Evolutionary conservation across 177 flowering plant species (phyloP), one percentile per base, ranked within the genome.

Genomic region (Telopea speciosissima): DNA sequence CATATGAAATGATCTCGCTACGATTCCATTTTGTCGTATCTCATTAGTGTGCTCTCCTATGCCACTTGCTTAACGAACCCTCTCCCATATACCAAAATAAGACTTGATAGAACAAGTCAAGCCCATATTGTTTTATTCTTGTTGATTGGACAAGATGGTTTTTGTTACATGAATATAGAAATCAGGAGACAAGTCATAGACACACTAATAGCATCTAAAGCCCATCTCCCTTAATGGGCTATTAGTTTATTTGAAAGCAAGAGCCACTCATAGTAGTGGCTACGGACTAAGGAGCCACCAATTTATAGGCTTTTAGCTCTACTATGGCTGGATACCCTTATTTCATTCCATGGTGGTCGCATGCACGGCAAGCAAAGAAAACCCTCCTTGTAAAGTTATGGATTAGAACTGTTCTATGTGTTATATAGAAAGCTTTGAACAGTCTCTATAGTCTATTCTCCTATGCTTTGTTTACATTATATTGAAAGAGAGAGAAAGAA

Each of bases 321-420:
- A 0, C 17, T 24, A 16, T 62, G 36, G 36, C 36, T 16, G 24
- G 65, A 62, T 14, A 0, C 21, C 40, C 7, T 6, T 14, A 2
- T 1, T 14, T 26, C 65, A 13, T 13, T 25, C 14, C 10, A 62
- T 62, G 65, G 65, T 62, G 65, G 65, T 62, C 65, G 33, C 65
- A 62, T 62, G 17, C 65, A 62, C 65, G 65, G n/a, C 65, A 62
- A 62, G 65, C 65, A 62, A 62, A 62, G 33, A 31, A 62, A n/a
- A 25, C 16, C 33, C 26, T 8, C 21, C 12, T 62, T 26, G 3
- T 26, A 62, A 62, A 62, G 21, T 10, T 23, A 3, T 23, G 23
- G 22, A 60, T 60, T 60, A n/a, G 23, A 22, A 44, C 11, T 44
- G 14, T 13, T 44, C 5, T n/a, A 59, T 23, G 23, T 23, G 25